phyloP scores from a whole-genome alignment of 1,284 basidiomycete genomes.

The Puccinia novopanici region DNA sequence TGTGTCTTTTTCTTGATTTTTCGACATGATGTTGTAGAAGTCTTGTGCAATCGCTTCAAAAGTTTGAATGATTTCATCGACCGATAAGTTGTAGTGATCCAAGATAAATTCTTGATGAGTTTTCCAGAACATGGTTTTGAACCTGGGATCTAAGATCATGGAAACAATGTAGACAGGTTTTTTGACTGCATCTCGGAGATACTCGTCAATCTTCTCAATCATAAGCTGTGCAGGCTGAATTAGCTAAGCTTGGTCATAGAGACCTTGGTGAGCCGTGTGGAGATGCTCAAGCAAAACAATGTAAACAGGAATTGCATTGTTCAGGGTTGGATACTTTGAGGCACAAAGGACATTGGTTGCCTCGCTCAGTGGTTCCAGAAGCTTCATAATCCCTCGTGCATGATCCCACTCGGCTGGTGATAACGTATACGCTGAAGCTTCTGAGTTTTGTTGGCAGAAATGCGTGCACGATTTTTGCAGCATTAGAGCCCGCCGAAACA shows the following conservation, averaged over 20 bases:
- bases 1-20: too few species aligned
- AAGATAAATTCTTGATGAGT: neutral
- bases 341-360: neutral
- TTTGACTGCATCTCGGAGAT: neutral
- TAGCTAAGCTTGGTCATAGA: neutral
- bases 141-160: constrained; percentile 9
- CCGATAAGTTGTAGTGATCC: neutral
- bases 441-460: neutral
- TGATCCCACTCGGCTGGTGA: neutral
- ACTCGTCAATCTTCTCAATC: neutral
- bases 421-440: neutral
- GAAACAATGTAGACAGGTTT: neutral
- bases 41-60: neutral
- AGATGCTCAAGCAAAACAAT: neutral
- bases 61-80: neutral
- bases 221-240: neutral
- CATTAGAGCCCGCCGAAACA: neutral
- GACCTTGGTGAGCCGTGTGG: neutral
- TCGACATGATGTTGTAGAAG: neutral
- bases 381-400: neutral
- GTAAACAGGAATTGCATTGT: neutral
- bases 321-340: neutral
- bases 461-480: constrained; percentile 2
- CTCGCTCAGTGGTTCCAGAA: neutral
- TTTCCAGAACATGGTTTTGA: constrained; percentile 2